A percentile compares a stretch with the other conserved stretches of the same genome.
These are phyloP conservation scores for Oryza rufipogon DNA, from an alignment of 176 grass and related monocot genomes.

Conservation along the genomic window DNA sequence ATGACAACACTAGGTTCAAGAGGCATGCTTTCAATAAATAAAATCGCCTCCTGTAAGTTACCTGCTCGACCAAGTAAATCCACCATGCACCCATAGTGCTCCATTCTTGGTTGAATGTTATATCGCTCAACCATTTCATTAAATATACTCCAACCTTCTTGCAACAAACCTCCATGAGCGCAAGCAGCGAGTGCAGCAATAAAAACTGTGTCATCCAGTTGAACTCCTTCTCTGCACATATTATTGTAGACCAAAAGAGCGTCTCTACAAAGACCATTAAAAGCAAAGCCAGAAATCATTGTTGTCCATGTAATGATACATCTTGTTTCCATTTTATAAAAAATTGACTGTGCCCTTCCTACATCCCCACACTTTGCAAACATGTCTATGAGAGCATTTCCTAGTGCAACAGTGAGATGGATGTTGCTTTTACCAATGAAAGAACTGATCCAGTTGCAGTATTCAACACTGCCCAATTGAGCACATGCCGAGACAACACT, in stretches of 20 bases:
- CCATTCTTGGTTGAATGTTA: conserved; percentile 49
- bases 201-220: conserved; percentile 49
- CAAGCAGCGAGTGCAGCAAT: conserved; percentile 52
- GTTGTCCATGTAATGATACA: conserved; percentile 65
- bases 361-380: conserved; percentile 66
- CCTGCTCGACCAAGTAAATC: conserved; percentile 55
- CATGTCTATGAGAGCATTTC: conserved; percentile 62
- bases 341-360: conserved; percentile 32
- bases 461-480: conserved; percentile 47
- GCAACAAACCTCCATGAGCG: conserved; percentile 54
- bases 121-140: conserved; percentile 49
- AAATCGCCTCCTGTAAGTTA: conserved; percentile 52
- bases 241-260: conserved; percentile 39
- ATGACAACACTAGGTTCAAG: conserved; percentile 43
- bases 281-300: conserved; percentile 63
- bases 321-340: conserved; percentile 43
- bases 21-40: conserved; percentile 57
- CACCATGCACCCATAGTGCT: conserved; percentile 50
- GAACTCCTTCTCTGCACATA: conserved; percentile 47
- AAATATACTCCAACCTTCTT: conserved; percentile 55
- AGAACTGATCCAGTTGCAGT: conserved; percentile 58
- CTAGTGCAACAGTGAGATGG: conserved; percentile 44
- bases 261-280: conserved; percentile 49
- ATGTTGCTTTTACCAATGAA: conserved; percentile 42
- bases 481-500: conserved; percentile 47